Base-by-base conservation (phyloP, 2,329 filamentous ascomycete species). In the Dactylellina sp. region DNA sequence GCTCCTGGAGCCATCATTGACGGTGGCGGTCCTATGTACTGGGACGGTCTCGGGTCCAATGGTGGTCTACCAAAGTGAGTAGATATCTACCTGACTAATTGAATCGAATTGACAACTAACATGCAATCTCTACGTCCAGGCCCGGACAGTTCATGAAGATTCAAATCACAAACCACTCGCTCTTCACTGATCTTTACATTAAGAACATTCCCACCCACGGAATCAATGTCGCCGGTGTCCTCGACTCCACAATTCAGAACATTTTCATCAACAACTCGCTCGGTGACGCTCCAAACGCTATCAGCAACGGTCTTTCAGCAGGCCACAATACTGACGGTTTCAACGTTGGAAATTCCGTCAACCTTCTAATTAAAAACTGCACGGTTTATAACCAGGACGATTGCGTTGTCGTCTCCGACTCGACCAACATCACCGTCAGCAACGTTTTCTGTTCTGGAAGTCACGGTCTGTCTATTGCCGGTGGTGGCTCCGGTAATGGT, bases 1-100 rank as follows among this genome's bases (percentile, higher is more conserved):
- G 77, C 78, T 0, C 50, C 74, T 1, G 81, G 78, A 12, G 80
- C 80, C 39, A 75, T 81, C 11, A 80, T 82, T 40, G 79, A 82
- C 63, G 81, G 81, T 44, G 81, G 82, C 55, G 82, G 82, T 1
- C 78, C 78, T 18, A 76, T 78, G n/a, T 84, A 82, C 78, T 83
- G 82, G 82, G 82, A 84, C 70, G 82, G 82, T 4, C 76, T 82
- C 14, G 84, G 83, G 14, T 81, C 80, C n/a, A 85, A 85, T 61
- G 83, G 83, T n/a, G 83, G 83, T 2, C 77, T 78, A 35, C 68
- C 60, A 20, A 74, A 71, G 62, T 71, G 59, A 39, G 28, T 37
- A 24, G 12, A 22, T 25, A 18, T 7, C 28, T 32, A 32, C 28
- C n/a, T n/a, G n/a, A n/a, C n/a, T n/a, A 32, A 32, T 32, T 5